Evolutionary conservation across 73 alveolate species (phyloP).

Genomic region (Stentor coeruleus): DNA sequence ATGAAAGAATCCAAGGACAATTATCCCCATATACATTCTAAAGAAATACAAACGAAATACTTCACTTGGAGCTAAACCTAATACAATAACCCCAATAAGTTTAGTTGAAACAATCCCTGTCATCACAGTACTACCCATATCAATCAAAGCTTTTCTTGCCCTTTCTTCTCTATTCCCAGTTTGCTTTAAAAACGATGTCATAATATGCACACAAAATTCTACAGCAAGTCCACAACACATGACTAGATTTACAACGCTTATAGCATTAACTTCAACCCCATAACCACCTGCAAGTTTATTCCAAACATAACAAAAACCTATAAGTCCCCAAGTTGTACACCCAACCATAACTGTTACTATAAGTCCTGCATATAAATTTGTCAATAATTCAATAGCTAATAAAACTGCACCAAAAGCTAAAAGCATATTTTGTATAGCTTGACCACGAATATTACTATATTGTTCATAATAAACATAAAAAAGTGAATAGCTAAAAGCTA

Average conservation of each 20-base stretch:
- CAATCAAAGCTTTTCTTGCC: constrained; percentile 69
- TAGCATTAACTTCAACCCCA: constrained; percentile 88
- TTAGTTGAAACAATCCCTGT: constrained; percentile 91
- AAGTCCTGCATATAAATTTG: constrained; percentile 64
- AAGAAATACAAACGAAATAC: constrained; percentile 84
- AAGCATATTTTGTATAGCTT: constrained; percentile 68
- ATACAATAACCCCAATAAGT: constrained; percentile 84
- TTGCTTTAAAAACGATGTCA: constrained; percentile 70
- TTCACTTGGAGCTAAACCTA: constrained; percentile 88
- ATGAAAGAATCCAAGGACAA: constrained; percentile 80
- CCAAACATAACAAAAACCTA: constrained; percentile 75
- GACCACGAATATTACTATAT: constrained; percentile 89
- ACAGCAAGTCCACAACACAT: constrained; percentile 87
- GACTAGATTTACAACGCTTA: constrained; percentile 88
- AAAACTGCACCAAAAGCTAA: constrained; percentile 86
- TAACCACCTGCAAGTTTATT: constrained; percentile 76
- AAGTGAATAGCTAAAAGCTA: constrained; percentile 83
- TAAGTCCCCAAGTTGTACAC: constrained; percentile 68
- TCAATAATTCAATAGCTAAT: constrained; percentile 74
- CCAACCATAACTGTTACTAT: constrained; percentile 76
- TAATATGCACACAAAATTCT: constrained; percentile 91
- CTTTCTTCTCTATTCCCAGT: constrained; percentile 74
- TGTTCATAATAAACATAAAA: constrained; percentile 90
- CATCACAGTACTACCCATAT: constrained; percentile 85
- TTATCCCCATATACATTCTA: constrained; percentile 87